Evolutionary conservation across 805 yeast genomes (phyloP).

Genomic region (Middelhovenomyces tepae): DNA sequence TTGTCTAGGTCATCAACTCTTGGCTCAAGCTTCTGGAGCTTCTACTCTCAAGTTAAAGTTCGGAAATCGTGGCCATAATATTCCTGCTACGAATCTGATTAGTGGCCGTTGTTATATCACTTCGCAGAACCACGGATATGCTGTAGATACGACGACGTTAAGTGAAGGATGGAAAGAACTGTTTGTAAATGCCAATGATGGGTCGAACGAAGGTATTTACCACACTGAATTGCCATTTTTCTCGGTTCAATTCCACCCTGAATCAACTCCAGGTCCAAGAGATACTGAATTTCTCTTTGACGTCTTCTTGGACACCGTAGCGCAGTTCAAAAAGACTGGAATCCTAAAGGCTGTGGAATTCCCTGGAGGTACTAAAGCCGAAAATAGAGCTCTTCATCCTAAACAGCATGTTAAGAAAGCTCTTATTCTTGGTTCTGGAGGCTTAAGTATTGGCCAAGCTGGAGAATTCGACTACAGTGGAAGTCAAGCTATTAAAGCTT

Average conservation of each 20-base stretch:
- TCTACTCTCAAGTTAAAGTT: slow-evolving; percentile 84
- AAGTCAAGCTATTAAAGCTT: slow-evolving; percentile 96
- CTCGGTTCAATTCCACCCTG: slow-evolving; percentile 99
- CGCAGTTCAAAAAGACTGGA: slow-evolving; percentile 39
- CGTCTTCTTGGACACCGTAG: slow-evolving; percentile 76
- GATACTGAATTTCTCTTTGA: slow-evolving; percentile 97
- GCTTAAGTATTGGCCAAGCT: slow-evolving; percentile 97
- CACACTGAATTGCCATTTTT: slow-evolving; percentile 80
- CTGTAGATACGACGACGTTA: slow-evolving; percentile 79
- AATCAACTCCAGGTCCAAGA: slow-evolving; percentile 98
- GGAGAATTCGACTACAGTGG: slow-evolving; percentile 99
- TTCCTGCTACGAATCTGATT: slow-evolving; percentile 82
- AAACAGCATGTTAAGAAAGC: slow-evolving; percentile 81
- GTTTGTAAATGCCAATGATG: slow-evolving; percentile 92
- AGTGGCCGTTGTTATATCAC: slow-evolving; percentile 97
- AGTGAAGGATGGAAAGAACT: slow-evolving; percentile 82
- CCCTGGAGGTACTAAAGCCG: slow-evolving; percentile 81
- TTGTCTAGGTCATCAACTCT: slow-evolving; percentile 94
- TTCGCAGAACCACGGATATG: slow-evolving; percentile 98
- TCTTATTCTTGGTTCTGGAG: slow-evolving; percentile 94
- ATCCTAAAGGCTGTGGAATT: slow-evolving; percentile 64
- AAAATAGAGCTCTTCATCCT: slow-evolving; percentile 69
- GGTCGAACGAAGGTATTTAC: slow-evolving; percentile 97
- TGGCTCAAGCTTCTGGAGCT: slow-evolving; percentile 95
- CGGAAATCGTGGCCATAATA: slow-evolving; percentile 99